These are phyloP conservation scores for Paramecium octaurelia DNA, from an alignment of 73 alveolate species.

Conservation along the genomic window DNA sequence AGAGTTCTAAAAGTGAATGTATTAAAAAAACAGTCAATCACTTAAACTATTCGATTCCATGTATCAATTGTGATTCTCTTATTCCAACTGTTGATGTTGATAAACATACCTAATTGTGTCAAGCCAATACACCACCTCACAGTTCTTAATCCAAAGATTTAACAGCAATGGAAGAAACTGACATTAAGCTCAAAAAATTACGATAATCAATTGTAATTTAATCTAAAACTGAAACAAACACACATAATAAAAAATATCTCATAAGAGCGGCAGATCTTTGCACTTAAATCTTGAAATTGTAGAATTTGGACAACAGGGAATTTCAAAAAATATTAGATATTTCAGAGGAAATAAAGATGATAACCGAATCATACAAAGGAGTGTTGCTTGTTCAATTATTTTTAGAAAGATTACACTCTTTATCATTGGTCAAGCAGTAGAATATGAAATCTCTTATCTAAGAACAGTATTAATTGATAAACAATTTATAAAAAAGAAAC, in stretches of 20 bases:
- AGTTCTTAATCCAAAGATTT: neutral
- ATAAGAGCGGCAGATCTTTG: neutral
- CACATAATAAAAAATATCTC: neutral
- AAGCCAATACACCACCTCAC: neutral
- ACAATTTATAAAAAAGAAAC: neutral
- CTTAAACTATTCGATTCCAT: neutral
- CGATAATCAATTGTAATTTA: neutral
- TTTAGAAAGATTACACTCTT: slow-evolving; percentile 20
- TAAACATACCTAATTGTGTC: neutral
- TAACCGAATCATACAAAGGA: neutral
- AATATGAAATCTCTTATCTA: neutral
- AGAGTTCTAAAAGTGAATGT: neutral
- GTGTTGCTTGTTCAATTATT: neutral
- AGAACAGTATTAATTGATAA: neutral
- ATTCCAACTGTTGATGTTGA: neutral
- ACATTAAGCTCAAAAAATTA: neutral
- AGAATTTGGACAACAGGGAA: neutral
- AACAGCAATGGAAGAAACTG: neutral
- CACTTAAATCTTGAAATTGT: neutral
- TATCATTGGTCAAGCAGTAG: neutral
- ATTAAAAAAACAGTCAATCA: neutral
- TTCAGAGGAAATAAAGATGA: neutral
- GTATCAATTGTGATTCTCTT: slow-evolving; percentile 1
- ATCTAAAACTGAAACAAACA: neutral
- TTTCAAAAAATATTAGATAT: neutral